phyloP scores from a whole-genome alignment of 1,284 basidiomycete genomes.

The Tylopilus sp. region DNA sequence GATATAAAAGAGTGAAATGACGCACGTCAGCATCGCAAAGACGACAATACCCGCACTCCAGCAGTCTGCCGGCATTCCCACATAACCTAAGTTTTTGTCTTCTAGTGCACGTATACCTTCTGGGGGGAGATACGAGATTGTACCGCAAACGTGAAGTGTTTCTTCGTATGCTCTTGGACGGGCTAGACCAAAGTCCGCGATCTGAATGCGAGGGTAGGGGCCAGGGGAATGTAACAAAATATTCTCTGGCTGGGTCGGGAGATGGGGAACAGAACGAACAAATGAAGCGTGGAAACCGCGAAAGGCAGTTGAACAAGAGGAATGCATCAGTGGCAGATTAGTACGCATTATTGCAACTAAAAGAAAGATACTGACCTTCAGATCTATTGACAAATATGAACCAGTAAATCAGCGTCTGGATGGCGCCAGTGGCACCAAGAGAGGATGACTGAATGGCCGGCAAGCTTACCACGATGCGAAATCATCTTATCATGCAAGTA shows the following conservation, averaged over 20 bases:
- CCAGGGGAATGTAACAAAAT: slow-evolving; percentile 81
- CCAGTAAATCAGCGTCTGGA: slow-evolving; percentile 8
- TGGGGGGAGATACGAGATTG: slow-evolving; percentile 86
- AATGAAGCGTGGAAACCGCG: background rate
- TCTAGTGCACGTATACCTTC: slow-evolving; percentile 84
- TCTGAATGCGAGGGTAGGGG: slow-evolving; percentile 83
- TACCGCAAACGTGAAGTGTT: slow-evolving; percentile 85
- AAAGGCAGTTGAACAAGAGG: background rate
- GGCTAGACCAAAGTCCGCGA: slow-evolving; percentile 90
- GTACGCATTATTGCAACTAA: background rate
- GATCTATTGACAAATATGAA: slow-evolving; percentile 58
- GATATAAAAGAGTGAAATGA: slow-evolving; percentile 21
- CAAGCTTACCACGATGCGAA: slow-evolving; percentile 78
- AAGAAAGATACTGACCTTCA: slow-evolving; percentile 64
- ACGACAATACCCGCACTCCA: slow-evolving; percentile 87
- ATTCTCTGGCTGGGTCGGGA: slow-evolving; percentile 78
- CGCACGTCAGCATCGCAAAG: slow-evolving; percentile 85
- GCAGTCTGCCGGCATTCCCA: slow-evolving; percentile 84
- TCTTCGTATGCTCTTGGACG: slow-evolving; percentile 82
- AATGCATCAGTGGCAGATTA: slow-evolving; percentile 9
- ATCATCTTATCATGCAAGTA: slow-evolving; percentile 83
- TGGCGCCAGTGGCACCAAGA: background rate
- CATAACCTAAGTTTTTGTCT: slow-evolving; percentile 76
- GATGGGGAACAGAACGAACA: background rate
- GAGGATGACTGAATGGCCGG: background rate